Base-by-base conservation (phyloP, 169 alveolate species). In the Cryptosporidium muris region DNA sequence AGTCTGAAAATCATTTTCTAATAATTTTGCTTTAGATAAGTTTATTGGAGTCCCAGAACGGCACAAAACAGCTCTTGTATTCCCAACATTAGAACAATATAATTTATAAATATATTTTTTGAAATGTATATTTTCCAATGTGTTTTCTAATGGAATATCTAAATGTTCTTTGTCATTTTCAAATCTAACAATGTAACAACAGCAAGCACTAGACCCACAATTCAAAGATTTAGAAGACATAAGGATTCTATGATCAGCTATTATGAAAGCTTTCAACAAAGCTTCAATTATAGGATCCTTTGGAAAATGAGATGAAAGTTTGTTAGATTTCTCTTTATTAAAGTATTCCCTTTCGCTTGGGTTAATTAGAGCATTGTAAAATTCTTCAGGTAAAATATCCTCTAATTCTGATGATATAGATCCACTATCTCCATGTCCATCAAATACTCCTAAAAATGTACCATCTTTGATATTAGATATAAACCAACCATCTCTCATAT, bases 401-500 rank as follows among this genome's bases (percentile, higher is more conserved):
- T 74, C 82, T 34, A 56, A 43, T 7, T 56, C 8, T n/a, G 42
- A 25, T 54, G 82, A 14, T 43, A 60, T 25, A 16, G 14, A n/a
- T 25, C 45, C 62, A 42, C 68, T 62, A 48, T 58, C 34, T 25
- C 25, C 38, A 43, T 74, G 58, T 51, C 63, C 11, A 74, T 74
- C 82, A 8, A 74, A 56, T 4, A 74, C 58, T 11, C 82, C 82
- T 42, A 74, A 74, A 74, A 74, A 58, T 25, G 48, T 56, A 56
- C 82, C 82, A n/a, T 48, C 58, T 42, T 66, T 52, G 11, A 74
- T 42, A 43, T 74, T 74, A 6, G 74, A 54, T 11, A 56, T 60
- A 53, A 74, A 74, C 82, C 82, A 74, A 42, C 82, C 62, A 74
- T 74, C 82, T 34, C 58, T 58, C 66, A 74, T 54, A 42, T 34